Percentiles rank a stretch among this genome's conserved stretches.
These are phyloP conservation scores for Apiotrichum porosum DNA, from an alignment of 1,284 basidiomycete genomes.

Conservation along the genomic window DNA sequence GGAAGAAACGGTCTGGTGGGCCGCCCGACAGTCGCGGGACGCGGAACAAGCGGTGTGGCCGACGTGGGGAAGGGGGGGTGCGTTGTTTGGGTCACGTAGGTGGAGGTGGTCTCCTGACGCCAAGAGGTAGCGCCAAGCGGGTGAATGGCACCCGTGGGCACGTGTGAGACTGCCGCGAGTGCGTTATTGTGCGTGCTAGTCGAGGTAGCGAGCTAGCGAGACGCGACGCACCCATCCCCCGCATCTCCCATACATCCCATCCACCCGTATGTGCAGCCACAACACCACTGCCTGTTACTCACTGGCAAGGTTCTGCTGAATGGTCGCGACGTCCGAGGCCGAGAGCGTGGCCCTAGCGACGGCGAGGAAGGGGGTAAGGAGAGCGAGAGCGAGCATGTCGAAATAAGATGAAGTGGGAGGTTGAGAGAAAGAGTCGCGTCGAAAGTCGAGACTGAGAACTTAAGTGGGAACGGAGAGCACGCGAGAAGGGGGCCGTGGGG, in stretches of 20 bases:
- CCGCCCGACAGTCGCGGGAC: no score
- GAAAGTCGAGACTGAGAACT: not conserved
- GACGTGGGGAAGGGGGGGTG: not conserved
- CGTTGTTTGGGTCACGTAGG: no score
- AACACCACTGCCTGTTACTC: not conserved
- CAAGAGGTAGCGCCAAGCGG: no score
- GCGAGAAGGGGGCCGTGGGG: not conserved
- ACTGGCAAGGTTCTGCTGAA: conserved; percentile 8
- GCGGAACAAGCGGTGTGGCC: no score
- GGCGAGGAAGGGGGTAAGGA: conserved; percentile 9
- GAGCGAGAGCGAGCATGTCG: conserved; percentile 10
- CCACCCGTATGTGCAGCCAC: not conserved
- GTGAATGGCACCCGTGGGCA: no score
- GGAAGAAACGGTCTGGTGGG: not conserved
- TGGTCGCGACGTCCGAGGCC: not conserved
- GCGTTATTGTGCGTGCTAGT: no score
- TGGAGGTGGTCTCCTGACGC: no score
- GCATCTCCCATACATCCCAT: no score
- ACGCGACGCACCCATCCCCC: no score
- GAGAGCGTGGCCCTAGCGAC: conserved; percentile 5
- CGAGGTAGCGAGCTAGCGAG: no score
- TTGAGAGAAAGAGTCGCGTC: not conserved
- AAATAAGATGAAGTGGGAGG: not conserved
- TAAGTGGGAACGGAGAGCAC: not conserved
- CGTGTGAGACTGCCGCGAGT: no score